phyloP scores from a whole-genome alignment of 306 rosid genomes.

The Sicyos edulis region DNA sequence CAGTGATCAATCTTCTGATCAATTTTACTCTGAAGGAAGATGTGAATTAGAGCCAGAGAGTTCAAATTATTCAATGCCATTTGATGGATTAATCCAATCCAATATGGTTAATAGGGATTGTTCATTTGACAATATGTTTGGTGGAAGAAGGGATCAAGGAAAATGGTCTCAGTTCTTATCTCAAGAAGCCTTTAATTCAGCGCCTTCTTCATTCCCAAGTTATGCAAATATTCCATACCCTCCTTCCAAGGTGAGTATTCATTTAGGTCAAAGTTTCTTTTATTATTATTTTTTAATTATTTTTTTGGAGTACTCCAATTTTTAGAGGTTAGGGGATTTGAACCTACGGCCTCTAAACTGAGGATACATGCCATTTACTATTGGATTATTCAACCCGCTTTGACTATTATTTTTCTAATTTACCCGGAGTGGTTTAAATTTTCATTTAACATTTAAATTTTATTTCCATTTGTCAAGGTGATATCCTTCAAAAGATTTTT shows the following conservation, averaged over 20 bases:
- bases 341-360: too few species aligned
- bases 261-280: background rate
- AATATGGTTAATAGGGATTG: constrained; percentile 22
- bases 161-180: constrained; percentile 48
- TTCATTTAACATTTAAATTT: background rate
- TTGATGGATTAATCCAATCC: constrained; percentile 27
- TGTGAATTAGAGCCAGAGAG: constrained; percentile 51
- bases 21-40: constrained; percentile 59
- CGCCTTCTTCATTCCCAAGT: constrained; percentile 39
- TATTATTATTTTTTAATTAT: background rate
- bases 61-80: constrained; percentile 41
- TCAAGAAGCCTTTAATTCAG: constrained; percentile 36
- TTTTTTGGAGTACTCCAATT: too few species aligned
- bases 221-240: constrained; percentile 52
- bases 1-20: constrained; percentile 60
- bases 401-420: too few species aligned
- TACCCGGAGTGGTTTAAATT: background rate
- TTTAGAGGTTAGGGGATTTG: too few species aligned
- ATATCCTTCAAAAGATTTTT: background rate
- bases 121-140: constrained; percentile 20
- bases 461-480: background rate
- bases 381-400: too few species aligned
- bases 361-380: too few species aligned
- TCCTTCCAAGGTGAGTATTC: constrained; percentile 60
- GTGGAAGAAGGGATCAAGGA: constrained; percentile 31